Percentiles rank a stretch among this genome's conserved stretches.
These are phyloP conservation scores for Lecanoromycetidae sp. DNA, from an alignment of 2,329 filamentous ascomycete species.

Conservation along the genomic window DNA sequence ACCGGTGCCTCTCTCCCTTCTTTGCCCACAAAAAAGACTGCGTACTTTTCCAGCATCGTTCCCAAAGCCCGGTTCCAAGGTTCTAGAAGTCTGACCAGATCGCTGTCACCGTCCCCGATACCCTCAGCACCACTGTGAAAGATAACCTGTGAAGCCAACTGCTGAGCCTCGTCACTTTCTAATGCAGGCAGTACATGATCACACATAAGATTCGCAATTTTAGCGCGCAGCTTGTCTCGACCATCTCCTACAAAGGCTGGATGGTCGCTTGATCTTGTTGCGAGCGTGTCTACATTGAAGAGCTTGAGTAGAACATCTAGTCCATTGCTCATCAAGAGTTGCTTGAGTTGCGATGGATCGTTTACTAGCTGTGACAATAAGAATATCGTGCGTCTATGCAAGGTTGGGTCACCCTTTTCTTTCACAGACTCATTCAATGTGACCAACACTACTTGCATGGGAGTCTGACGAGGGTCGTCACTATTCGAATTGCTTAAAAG, in stretches of 20 bases:
- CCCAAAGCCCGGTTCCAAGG: not conserved
- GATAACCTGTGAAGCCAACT: not conserved
- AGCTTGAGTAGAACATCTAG: not conserved
- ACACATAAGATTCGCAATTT: constrained; percentile 14
- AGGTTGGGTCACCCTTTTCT: not conserved
- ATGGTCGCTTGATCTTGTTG: not conserved
- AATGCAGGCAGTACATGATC: constrained; percentile 10
- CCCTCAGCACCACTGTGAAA: not conserved
- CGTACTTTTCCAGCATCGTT: not conserved
- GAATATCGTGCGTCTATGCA: constrained; percentile 11
- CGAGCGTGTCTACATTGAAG: not conserved
- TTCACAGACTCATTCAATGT: not conserved
- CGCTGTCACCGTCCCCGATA: not conserved
- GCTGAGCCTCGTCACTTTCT: too few species aligned
- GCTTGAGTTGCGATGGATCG: constrained; percentile 1
- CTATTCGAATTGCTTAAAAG: not conserved
- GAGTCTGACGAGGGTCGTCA: not conserved
- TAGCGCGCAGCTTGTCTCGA: constrained; percentile 9
- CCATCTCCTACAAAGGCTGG: too few species aligned
- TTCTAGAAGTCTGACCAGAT: not conserved
- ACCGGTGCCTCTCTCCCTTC: not conserved
- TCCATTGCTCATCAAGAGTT: too few species aligned
- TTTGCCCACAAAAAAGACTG: not conserved
- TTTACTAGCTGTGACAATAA: constrained; percentile 14
- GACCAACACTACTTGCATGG: not conserved